phyloP scores from a whole-genome alignment of 345 rosid genomes.

The Corymbia maculata region DNA sequence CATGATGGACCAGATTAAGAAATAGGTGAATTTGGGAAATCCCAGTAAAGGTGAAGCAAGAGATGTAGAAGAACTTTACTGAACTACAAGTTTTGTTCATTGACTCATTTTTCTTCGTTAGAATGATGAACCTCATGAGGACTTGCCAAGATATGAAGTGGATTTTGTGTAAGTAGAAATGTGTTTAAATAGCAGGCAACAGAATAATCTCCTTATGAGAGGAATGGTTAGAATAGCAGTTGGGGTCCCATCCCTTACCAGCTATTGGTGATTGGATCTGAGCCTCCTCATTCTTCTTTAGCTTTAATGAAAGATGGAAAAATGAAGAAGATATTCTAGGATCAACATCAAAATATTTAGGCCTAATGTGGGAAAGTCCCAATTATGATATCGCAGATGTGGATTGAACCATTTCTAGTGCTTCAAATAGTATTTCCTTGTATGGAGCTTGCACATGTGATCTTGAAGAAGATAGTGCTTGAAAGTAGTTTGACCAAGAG shows the following conservation, averaged over 20 bases:
- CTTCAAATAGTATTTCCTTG: not conserved
- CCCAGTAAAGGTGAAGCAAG: not conserved
- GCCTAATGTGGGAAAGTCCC: not conserved
- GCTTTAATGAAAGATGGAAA: not conserved
- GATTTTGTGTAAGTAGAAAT: not conserved
- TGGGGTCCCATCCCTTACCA: not conserved
- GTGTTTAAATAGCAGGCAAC: not conserved
- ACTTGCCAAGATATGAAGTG: not conserved
- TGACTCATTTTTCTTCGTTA: not conserved
- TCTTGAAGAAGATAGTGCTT: not conserved
- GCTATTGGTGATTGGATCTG: not conserved
- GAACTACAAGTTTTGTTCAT: not conserved
- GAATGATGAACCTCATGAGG: not conserved
- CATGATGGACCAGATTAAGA: not conserved
- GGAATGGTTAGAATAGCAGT: not conserved
- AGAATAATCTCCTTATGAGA: not conserved
- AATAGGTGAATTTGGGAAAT: not conserved
- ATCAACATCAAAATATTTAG: not conserved
- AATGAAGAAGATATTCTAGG: not conserved
- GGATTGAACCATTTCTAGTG: not conserved
- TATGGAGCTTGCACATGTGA: not conserved
- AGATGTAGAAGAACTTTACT: not conserved
- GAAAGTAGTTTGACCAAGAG: not conserved
- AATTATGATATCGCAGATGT: not conserved
- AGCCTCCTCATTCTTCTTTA: not conserved